Evolutionary conservation across 2,329 filamentous ascomycete species (phyloP).

Genomic region (Penicillium palitans): DNA sequence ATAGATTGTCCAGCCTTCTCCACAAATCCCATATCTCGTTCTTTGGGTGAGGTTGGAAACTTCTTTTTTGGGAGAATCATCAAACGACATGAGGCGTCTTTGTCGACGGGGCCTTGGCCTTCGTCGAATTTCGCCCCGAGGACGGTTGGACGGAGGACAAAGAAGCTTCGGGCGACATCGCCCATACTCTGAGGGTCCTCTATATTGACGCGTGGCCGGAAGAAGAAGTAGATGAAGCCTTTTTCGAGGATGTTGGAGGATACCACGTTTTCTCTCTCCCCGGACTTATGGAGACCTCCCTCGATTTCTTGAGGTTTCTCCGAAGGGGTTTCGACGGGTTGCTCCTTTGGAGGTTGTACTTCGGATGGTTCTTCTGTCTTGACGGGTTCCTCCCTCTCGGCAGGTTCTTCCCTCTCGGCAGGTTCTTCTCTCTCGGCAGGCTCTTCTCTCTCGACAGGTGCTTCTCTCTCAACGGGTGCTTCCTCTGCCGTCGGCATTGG

Average conservation of each 20-base stretch:
- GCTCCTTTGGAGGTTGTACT: slow-evolving; percentile 9
- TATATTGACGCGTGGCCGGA: slow-evolving; percentile 72
- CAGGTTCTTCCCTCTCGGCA: no score
- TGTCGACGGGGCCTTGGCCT: slow-evolving; percentile 52
- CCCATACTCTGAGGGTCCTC: slow-evolving; percentile 67
- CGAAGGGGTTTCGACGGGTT: slow-evolving; percentile 6
- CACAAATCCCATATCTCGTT: slow-evolving; percentile 79
- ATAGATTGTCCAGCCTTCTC: slow-evolving; percentile 70
- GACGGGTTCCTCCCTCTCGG: not conserved
- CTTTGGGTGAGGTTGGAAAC: slow-evolving; percentile 66
- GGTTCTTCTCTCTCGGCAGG: slow-evolving; percentile 16
- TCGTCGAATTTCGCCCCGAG: slow-evolving; percentile 65
- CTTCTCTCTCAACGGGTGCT: slow-evolving; percentile 13
- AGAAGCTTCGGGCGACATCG: slow-evolving; percentile 76
- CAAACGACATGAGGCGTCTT: slow-evolving; percentile 66
- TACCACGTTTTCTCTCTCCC: slow-evolving; percentile 52
- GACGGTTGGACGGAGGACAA: slow-evolving; percentile 73
- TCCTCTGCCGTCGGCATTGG: slow-evolving; percentile 13
- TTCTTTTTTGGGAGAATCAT: slow-evolving; percentile 82
- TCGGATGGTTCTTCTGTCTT: slow-evolving; percentile 19
- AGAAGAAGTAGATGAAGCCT: slow-evolving; percentile 89
- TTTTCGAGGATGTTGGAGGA: slow-evolving; percentile 75
- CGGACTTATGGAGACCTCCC: slow-evolving; percentile 51
- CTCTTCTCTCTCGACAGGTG: not conserved
- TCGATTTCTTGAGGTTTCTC: slow-evolving; percentile 25